Base-by-base conservation (phyloP, 139 green algal genomes). In the Desmodesmus armatus region DNA sequence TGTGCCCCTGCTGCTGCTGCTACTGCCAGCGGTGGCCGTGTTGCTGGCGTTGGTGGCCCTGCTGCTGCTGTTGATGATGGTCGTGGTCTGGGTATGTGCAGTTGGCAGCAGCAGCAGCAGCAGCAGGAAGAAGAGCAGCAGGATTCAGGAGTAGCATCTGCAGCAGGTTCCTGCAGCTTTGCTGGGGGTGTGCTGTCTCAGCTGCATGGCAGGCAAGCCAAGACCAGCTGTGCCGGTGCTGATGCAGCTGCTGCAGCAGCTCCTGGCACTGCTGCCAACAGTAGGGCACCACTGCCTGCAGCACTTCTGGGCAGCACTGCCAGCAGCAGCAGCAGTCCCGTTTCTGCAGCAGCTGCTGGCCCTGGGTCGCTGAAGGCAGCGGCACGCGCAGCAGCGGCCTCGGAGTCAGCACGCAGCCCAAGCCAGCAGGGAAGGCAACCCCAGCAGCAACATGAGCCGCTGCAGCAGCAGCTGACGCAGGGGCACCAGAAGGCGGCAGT, bases 11-110 rank as follows among this genome's bases (percentile, higher is more conserved):
- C 0, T 77, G 69, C 69, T 77, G 69, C 40, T 77, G 69, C 37
- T 44, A 35, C n/a, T 74, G 66, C 66, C 44, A 2, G 21, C 33
- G 23, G 15, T 75, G 37, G 27, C 17, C 76, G 47, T 21, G 76
- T 82, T 60, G 76, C 76, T 21, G 76, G 76, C 7, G 76, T 43
- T 31, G 9, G n/a, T 27, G 49, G 21, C 47, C 29, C 49, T 51
- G 73, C 5, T 27, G 25, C 39, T 53, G 69, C 37, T 53, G 69
- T 3, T 75, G 66, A 11, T 7, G 1, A 43, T 25, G 40, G 13
- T 19, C 29, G 3, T 53, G 69, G 37, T 51, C 37, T 75, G 5
- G 17, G 31, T 23, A 31, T 23, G 19, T 69, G 66, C 13, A 13
- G 66, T 37, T 33, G 0, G 1, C 39, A 3, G 69, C 35, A 21